phyloP scores from a whole-genome alignment of 2,329 filamentous ascomycete genomes.

The Colletotrichum melonis region DNA sequence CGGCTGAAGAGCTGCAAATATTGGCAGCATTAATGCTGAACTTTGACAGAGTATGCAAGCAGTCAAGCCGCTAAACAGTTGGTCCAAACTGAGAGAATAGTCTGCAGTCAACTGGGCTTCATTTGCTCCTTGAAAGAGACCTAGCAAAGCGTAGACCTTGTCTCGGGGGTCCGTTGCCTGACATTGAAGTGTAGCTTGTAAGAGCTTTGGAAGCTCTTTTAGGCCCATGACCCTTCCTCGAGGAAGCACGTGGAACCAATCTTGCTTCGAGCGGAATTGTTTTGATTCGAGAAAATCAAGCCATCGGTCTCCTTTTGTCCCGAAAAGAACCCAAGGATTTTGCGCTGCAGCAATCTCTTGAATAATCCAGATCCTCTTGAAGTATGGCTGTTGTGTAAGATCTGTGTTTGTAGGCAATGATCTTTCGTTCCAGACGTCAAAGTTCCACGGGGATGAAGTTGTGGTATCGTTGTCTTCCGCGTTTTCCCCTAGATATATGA shows the following conservation, averaged over 20 bases:
- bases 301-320: neutral
- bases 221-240: too few relatives aligned
- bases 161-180: neutral
- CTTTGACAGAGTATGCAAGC: neutral
- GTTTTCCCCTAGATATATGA: too few relatives aligned
- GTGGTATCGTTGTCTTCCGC: too few relatives aligned
- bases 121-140: neutral
- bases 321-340: neutral
- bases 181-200: too few relatives aligned
- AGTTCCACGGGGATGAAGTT: too few relatives aligned
- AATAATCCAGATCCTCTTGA: neutral
- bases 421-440: too few relatives aligned
- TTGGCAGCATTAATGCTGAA: too few relatives aligned
- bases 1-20: neutral
- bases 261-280: too few relatives aligned
- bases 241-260: too few relatives aligned
- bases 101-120: neutral
- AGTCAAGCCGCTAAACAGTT: neutral
- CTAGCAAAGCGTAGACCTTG: neutral
- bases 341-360: slow-evolving; percentile 8
- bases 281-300: neutral
- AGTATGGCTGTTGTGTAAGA: neutral
- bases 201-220: too few relatives aligned
- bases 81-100: neutral
- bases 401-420: neutral